Evolutionary conservation across 1,284 basidiomycete genomes (phyloP), one percentile per base, ranked within the genome.

Genomic region (Meira nashicola): DNA sequence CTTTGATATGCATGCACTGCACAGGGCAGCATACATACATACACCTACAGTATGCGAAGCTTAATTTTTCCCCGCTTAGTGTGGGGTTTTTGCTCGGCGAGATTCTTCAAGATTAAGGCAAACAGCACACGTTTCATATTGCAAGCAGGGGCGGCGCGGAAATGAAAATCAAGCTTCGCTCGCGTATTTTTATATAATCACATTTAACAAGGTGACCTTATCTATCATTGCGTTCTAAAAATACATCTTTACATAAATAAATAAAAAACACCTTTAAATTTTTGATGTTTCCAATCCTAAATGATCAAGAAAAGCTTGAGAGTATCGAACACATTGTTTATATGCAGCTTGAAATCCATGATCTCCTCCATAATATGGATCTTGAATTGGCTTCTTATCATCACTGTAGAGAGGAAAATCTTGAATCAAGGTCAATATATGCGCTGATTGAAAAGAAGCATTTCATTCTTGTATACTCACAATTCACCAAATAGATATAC

Each of bases 321-420:
- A 61, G 54, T 77, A 83, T 41, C 71, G 65, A 43, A 73, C 59
- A 54, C 81, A 81, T 71, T 80, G 80, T 57, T 77, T 67, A 60
- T 80, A 82, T 25, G 78, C 79, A 25, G 59, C 64, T 28, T 82
- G 79, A 57, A 82, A 82, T 7, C 81, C 81, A 55, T 71, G 65
- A 19, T 62, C 58, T 12, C 80, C 79, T 39, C 79, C 80, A 52
- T 82, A 82, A 61, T 81, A 81, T 2, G 80, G 80, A 63, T 69
- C 66, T 17, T 62, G 60, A 12, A 70, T 68, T 8, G 68, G 61
- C 46, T 68, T 52, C 0, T 39, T 49, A 23, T 70, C 64, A 37
- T 66, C 66, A 46, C 61, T 68, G 43, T 33, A 37, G 28, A 21
- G 37, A 39, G 37, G 15, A 15, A 14, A 19, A 14, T n/a, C n/a